Evolutionary conservation across 441 rosid genomes (phyloP), one percentile per base, ranked within the genome.

Genomic region (Flueggea neowawraea): DNA sequence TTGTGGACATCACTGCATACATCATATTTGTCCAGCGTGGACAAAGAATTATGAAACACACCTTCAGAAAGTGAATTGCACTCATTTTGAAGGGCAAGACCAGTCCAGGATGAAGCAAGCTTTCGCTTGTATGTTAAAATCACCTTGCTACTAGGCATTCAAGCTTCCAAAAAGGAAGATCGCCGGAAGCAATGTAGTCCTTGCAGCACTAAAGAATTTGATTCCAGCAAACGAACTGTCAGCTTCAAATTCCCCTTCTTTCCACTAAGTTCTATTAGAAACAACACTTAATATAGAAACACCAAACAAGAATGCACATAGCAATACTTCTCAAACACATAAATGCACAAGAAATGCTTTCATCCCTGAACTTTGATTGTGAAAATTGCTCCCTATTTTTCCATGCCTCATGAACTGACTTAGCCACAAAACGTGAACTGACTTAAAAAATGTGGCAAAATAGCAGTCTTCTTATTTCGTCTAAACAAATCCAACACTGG

Each of bases 51-150:
- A 14, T 60, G 63, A 52, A 39, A 32, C 36, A 68, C 59, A 16
- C 49, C 72, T 51, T 66, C 66, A n/a, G 63, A 66, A 61, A 43
- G 55, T 45, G 73, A 64, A 69, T 54, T 49, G 49, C 57, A 61
- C 33, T 67, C 73, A 68, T 62, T 45, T 64, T 57, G 56, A 17
- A 39, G 49, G 52, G 54, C 59, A 64, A 57, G 50, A 36, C 64
- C 51, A 54, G 58, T 28, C 55, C 68, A 60, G 9, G 58, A 60
- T 56, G 71, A 66, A 51, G 68, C 59, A 22, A 70, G 55, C 74
- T 73, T 79, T 62, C 84, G 68, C 75, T 74, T 76, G 63, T 79
- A 79, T 47, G 84, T 79, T 41, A 76, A 58, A 58, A 63, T 62
- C 48, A 69, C 69, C 74, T 72, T 76, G 58, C 64, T 57, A 61